Conservation (phyloP, 306 rosid species). For the Pterocarpus santalinus region DNA sequence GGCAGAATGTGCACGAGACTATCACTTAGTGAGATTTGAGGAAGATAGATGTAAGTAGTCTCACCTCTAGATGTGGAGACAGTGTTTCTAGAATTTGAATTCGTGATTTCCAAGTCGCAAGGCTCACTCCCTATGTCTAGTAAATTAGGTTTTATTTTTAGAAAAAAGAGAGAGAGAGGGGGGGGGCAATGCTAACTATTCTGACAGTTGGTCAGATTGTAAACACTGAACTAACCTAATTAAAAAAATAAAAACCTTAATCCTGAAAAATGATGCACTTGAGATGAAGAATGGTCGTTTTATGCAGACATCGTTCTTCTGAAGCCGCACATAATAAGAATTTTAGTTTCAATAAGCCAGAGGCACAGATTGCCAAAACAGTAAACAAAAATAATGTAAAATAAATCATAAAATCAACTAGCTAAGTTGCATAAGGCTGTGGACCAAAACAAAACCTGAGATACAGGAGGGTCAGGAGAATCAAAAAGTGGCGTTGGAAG, state of each 20-base stretch:
- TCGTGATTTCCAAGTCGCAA: too few species aligned
- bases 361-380: slow-evolving; percentile 8
- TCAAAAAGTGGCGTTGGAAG: slow-evolving; percentile 49
- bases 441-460: slow-evolving; percentile 38
- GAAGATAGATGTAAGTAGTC: too few species aligned
- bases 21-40: too few species aligned
- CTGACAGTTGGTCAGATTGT: background rate
- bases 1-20: too few species aligned
- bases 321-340: background rate
- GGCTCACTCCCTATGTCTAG: too few species aligned
- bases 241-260: background rate
- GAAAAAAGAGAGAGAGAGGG: background rate
- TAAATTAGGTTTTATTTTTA: too few species aligned
- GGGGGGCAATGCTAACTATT: background rate
- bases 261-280: background rate
- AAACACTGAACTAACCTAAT: background rate
- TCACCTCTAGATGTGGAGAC: too few species aligned
- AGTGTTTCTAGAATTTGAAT: too few species aligned
- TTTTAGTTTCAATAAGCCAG: slow-evolving; percentile 31
- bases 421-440: slow-evolving; percentile 40
- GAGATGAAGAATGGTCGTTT: background rate
- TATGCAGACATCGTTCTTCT: slow-evolving; percentile 3
- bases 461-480: slow-evolving; percentile 31
- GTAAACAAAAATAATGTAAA: slow-evolving; percentile 24
- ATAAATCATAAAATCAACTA: slow-evolving; percentile 36